Base-by-base conservation (phyloP, 495 filamentous ascomycete species). In the Penicillium steckii region DNA sequence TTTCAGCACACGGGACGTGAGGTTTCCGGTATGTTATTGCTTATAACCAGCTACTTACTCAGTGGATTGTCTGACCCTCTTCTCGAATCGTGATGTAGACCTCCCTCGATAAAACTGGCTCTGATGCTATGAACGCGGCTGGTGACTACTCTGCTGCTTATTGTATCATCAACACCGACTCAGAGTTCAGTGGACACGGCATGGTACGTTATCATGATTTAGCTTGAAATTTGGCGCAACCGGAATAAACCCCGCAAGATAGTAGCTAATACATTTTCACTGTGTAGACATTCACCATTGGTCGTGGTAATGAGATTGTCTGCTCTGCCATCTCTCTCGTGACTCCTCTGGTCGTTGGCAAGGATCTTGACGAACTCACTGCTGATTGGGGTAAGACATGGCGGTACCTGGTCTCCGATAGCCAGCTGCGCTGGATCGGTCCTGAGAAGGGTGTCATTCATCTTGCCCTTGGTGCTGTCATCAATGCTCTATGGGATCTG, bases 381-480 rank as follows among this genome's bases (percentile, higher is more conserved):
- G 68, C 80, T 13, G 80, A 96, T 77, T 95, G 89, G 89, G 90
- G 90, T 59, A 73, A 84, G 59, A 95, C 91, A 29, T 96, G 91
- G 91, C 84, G 91, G 2, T 85, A 93, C 69, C 86, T 97, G 1
- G 90, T 94, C 63, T 86, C 85, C 48, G 92, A 96, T 80, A 87
- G 82, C 47, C 92, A 96, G 61, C 77, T 96, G 25, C 88, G 92
- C 24, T 97, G 92, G 92, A 93, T 96, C 62, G 92, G 92, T 0
- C 92, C 92, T 2, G 92, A 97, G 65, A 96, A 96, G 73, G 92
- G 92, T 44, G 92, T 96, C 13, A 94, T 93, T 55, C 92, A 97
- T 69, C 84, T 97, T 0, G 92, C 92, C 2, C 85, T 95, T 0
- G 91, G 89, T 23, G 89, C 91, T 27, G 86, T 96, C 19, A 86